Conservation (phyloP, 108 stramenopile species). For the Parmales sp. region DNA sequence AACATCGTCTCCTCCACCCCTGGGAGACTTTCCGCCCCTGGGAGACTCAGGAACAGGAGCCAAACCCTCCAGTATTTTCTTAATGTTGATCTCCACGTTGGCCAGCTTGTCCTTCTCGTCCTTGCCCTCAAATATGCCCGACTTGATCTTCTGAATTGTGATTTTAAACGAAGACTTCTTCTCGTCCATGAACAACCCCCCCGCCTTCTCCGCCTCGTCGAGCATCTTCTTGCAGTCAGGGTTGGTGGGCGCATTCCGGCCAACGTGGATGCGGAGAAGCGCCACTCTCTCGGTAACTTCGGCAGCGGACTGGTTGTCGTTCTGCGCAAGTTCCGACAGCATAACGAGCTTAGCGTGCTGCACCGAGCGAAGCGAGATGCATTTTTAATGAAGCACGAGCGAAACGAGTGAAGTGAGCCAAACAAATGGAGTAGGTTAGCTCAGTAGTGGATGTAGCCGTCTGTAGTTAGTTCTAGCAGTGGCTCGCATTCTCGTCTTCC, state of each 20-base stretch:
- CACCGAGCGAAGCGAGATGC: no score
- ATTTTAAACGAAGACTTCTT: neutral
- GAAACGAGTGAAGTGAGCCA: no score
- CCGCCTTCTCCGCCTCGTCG: slow-evolving; percentile 9
- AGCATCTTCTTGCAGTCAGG: slow-evolving; percentile 3
- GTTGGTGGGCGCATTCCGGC: neutral
- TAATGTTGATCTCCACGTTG: neutral
- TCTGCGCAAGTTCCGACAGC: no score
- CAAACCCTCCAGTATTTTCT: neutral
- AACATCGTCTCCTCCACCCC: neutral
- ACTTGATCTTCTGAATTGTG: neutral
- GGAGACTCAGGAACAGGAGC: neutral
- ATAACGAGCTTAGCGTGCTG: no score
- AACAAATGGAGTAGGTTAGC: no score
- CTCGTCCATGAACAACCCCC: neutral
- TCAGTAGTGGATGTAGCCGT: no score
- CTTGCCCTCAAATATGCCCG: slow-evolving; percentile 1
- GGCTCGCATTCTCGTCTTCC: no score
- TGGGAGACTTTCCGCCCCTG: neutral
- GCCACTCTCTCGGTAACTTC: neutral
- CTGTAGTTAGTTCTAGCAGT: no score
- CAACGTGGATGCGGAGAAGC: slow-evolving; percentile 7
- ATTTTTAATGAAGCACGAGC: no score
- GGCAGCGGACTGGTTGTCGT: no score
- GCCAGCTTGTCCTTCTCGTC: neutral